phyloP scores from a whole-genome alignment of 2,329 filamentous ascomycete genomes.

The Scytalidium lignicola region DNA sequence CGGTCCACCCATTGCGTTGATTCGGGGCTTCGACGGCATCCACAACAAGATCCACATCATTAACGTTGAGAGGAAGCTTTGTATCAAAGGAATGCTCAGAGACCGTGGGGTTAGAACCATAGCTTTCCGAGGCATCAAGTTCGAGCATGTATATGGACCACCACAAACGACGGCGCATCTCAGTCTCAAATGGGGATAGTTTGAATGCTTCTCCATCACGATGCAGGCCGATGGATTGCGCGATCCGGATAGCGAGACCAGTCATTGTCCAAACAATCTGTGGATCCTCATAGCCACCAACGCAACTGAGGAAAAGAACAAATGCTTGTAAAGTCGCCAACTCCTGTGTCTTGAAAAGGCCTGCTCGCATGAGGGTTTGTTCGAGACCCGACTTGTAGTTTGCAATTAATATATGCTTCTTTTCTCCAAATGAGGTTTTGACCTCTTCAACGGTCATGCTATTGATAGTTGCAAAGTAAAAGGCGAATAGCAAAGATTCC shows the following conservation, averaged over 20 bases:
- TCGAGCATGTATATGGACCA: slow-evolving; percentile 56
- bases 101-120: slow-evolving; percentile 47
- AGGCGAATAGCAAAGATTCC: slow-evolving; percentile 41
- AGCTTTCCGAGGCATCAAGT: slow-evolving; percentile 53
- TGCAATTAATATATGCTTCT: slow-evolving; percentile 32
- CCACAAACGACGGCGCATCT: slow-evolving; percentile 55
- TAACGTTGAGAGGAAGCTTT: slow-evolving; percentile 50
- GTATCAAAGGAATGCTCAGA: slow-evolving; percentile 45
- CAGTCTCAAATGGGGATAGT: slow-evolving; percentile 44
- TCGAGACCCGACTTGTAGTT: slow-evolving; percentile 41
- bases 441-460: slow-evolving; percentile 31
- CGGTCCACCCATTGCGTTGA: slow-evolving; percentile 47
- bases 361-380: slow-evolving; percentile 55
- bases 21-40: slow-evolving; percentile 42
- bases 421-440: slow-evolving; percentile 28
- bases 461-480: slow-evolving; percentile 19
- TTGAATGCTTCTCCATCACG: slow-evolving; percentile 34
- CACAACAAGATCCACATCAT: slow-evolving; percentile 45
- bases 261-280: slow-evolving; percentile 59
- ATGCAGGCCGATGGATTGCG: slow-evolving; percentile 37
- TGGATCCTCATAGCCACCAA: slow-evolving; percentile 46
- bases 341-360: slow-evolving; percentile 56
- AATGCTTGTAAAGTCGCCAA: slow-evolving; percentile 57
- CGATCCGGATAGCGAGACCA: slow-evolving; percentile 51
- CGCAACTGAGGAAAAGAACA: slow-evolving; percentile 45